phyloP scores from a whole-genome alignment of 148 eudicot species.

The Agrostemma githago region DNA sequence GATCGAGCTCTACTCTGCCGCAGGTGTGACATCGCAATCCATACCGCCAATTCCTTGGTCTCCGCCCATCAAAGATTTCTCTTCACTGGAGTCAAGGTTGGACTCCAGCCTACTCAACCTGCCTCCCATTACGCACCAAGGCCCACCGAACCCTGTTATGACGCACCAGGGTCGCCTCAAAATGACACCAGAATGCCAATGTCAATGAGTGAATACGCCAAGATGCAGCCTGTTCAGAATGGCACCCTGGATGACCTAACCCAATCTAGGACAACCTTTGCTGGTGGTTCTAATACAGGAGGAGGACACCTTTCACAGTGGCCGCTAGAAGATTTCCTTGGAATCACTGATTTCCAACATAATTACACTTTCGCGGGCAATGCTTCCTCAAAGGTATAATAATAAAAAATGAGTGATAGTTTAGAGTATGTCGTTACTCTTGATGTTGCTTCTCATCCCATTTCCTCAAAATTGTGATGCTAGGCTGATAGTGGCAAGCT shows the following conservation, averaged over 20 bases:
- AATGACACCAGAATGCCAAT: constrained; percentile 32
- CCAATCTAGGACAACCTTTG: constrained; percentile 38
- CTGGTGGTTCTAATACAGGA: constrained; percentile 61
- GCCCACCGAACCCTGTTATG: constrained; percentile 32
- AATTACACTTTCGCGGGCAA: constrained; percentile 43
- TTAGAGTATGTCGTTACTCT: not conserved
- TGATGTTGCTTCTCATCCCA: not conserved
- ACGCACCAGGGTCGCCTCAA: constrained; percentile 31
- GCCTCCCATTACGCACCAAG: constrained; percentile 33
- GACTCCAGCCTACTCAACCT: constrained; percentile 49
- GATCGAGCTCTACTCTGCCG: constrained; percentile 91
- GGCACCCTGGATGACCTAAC: constrained; percentile 39
- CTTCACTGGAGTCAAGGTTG: constrained; percentile 88
- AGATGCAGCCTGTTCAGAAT: constrained; percentile 37
- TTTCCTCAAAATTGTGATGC: constrained; percentile 10
- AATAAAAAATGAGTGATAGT: not conserved
- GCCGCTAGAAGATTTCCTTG: constrained; percentile 69
- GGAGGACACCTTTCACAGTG: constrained; percentile 53
- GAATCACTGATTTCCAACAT: constrained; percentile 50
- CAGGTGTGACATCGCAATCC: constrained; percentile 84
- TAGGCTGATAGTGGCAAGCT: constrained; percentile 82
- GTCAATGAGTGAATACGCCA: constrained; percentile 40
- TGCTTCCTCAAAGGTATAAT: constrained; percentile 66
- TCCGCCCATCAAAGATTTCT: constrained; percentile 80
- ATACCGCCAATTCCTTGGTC: constrained; percentile 61